A percentile compares a stretch with the other conserved stretches of the same genome.
Evolutionary conservation across 169 alveolate genomes (phyloP).

Genomic region (Plasmodium yoelii): DNA sequence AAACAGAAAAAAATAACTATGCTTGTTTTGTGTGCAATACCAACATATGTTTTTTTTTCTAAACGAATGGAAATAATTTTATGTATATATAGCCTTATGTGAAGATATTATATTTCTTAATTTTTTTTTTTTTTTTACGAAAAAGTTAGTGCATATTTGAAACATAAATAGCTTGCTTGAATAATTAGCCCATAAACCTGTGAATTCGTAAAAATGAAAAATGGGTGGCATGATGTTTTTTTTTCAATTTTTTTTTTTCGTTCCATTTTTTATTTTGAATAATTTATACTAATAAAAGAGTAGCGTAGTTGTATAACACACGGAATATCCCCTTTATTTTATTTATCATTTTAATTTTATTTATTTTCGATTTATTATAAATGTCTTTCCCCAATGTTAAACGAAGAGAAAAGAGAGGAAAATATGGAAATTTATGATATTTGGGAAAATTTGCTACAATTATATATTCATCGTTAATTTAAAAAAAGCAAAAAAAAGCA

Average conservation of each 20-base stretch:
- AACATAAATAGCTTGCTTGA: slow-evolving; percentile 41
- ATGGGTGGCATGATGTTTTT: neutral
- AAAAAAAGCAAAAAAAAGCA: too few species aligned
- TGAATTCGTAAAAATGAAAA: neutral
- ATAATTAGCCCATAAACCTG: slow-evolving; percentile 43
- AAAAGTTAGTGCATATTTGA: slow-evolving; percentile 47
- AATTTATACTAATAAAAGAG: slow-evolving; percentile 28
- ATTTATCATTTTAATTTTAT: slow-evolving; percentile 4
- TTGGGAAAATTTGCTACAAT: too few species aligned
- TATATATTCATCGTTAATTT: too few species aligned
- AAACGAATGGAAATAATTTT: neutral
- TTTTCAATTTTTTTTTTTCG: neutral
- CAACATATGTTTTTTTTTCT: neutral
- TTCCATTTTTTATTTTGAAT: neutral
- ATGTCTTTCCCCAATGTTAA: too few species aligned
- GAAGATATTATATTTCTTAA: neutral
- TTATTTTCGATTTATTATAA: neutral
- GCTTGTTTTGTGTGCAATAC: neutral
- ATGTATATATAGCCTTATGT: neutral
- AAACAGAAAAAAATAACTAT: neutral
- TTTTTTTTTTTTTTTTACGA: slow-evolving; percentile 45
- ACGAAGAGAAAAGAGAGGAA: too few species aligned
- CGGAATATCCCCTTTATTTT: neutral
- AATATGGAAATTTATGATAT: too few species aligned
- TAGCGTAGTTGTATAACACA: slow-evolving; percentile 22